phyloP scores from a whole-genome alignment of 2,329 filamentous ascomycete genomes.

The Clonostachys rosea region DNA sequence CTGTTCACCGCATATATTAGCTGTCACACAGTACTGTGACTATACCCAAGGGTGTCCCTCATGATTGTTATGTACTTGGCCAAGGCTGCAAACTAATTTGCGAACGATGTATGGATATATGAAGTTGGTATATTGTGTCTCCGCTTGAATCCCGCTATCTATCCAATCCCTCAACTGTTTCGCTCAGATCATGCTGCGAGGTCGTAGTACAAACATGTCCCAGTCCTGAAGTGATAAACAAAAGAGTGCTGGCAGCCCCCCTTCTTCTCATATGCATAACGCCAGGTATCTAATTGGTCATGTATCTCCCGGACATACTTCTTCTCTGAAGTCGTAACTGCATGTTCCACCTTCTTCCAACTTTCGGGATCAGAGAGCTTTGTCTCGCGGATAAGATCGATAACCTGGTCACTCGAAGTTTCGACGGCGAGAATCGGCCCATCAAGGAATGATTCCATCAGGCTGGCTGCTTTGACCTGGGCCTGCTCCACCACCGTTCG shows the following conservation, averaged over 20 bases:
- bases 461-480: conserved; percentile 50
- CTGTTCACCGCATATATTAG: no score
- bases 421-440: conserved; percentile 86
- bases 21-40: no score
- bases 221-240: conserved; percentile 87
- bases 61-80: no score
- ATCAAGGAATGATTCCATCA: conserved; percentile 67
- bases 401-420: conserved; percentile 69
- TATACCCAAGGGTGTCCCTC: no score
- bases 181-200: conserved; percentile 26
- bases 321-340: conserved; percentile 69
- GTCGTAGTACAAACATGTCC: conserved; percentile 82
- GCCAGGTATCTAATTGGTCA: conserved; percentile 65
- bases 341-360: conserved; percentile 79
- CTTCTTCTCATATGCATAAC: conserved; percentile 46
- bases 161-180: not conserved
- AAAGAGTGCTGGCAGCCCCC: conserved; percentile 67
- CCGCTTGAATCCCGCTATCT: no score
- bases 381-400: conserved; percentile 72
- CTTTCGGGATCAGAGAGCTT: conserved; percentile 74
- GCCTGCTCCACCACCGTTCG: conserved; percentile 81
- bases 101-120: no score
- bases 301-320: conserved; percentile 82
- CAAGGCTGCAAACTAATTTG: no score
- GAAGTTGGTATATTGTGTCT: no score